Conservation (phyloP, 2,329 filamentous ascomycete genomes). For the Phialocephala subalpina region DNA sequence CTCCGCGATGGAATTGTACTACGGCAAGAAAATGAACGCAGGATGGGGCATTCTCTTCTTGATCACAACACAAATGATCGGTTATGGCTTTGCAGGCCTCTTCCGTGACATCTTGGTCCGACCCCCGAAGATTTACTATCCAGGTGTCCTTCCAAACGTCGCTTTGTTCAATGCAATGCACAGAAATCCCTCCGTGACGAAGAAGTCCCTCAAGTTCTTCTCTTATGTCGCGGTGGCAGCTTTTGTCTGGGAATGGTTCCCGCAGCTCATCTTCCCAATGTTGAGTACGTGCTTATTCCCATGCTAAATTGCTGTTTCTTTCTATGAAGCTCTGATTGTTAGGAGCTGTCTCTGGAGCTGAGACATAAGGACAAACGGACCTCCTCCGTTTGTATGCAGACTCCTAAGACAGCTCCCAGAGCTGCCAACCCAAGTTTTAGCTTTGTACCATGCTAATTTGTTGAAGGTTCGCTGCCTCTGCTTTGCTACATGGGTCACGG, state of each 20-base stretch:
- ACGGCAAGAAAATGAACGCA: conserved; percentile 37
- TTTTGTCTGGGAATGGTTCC: conserved; percentile 45
- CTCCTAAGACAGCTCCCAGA: no score
- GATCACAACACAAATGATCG: conserved; percentile 44
- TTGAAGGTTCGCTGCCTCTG: conserved; percentile 40
- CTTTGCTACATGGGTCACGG: conserved; percentile 34
- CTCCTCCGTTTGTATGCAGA: no score
- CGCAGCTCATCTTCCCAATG: conserved; percentile 43
- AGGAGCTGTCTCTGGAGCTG: no score
- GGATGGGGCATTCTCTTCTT: conserved; percentile 44
- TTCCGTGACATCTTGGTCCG: conserved; percentile 43
- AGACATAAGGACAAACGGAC: no score
- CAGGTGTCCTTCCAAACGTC: conserved; percentile 43
- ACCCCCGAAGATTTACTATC: conserved; percentile 44
- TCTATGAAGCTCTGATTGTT: no score
- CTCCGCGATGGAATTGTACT: conserved; percentile 43
- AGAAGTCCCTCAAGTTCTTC: conserved; percentile 43
- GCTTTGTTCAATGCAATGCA: conserved; percentile 45
- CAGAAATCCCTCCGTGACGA: conserved; percentile 40
- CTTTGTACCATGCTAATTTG: no score
- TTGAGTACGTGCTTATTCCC: no score
- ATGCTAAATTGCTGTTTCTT: no score
- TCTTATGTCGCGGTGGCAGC: conserved; percentile 35
- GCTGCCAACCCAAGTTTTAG: no score
- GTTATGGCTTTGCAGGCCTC: conserved; percentile 43